Evolutionary conservation across 192 early-diverging fungal species (phyloP), one percentile per base, ranked within the genome.

Genomic region (Podochytrium sp.): DNA sequence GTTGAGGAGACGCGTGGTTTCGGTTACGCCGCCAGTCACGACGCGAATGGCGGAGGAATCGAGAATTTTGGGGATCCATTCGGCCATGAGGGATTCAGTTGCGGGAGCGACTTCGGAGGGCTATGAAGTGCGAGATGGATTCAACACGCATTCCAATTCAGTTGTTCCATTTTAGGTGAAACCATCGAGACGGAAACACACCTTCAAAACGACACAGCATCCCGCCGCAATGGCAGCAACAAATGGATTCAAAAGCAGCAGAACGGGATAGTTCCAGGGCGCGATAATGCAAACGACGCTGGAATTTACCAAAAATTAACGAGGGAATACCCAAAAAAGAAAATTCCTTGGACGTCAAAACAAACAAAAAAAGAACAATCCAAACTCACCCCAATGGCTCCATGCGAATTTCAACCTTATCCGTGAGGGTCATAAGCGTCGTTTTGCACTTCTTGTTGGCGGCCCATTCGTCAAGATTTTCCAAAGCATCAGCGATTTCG

Each of bases 141-240:
- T n/a, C n/a, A n/a, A n/a, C n/a, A n/a, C n/a, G n/a, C n/a, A n/a
- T n/a, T n/a, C n/a, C n/a, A n/a, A n/a, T n/a, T n/a, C n/a, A n/a
- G n/a, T n/a, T n/a, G 20, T 47, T 47, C 20, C 20, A 12, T 47
- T 47, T 20, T 47, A 55, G 23, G 25, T 23, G 7, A 25, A 25
- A 25, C 30, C 20, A 10, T 55, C 7, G 4, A 60, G 14, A n/a
- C 58, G 66, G 74, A 79, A 81, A 30, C 74, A 33, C 37, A 74
- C 76, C 80, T 85, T 85, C 65, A 85, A 43, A 39, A 85, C 53
- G 30, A 73, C 77, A 2, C 89, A 88, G 83, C 95, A 95, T n/a
- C 96, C 96, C 1, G 92, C 96, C 10, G 95, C 94, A 74, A 98
- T 86, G 4, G 95, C 94, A n/a, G 91, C 90, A 2, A 92, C 83